These are phyloP conservation scores for Metschnikowia santaceciliae DNA, from an alignment of 805 yeast species.

Conservation along the genomic window DNA sequence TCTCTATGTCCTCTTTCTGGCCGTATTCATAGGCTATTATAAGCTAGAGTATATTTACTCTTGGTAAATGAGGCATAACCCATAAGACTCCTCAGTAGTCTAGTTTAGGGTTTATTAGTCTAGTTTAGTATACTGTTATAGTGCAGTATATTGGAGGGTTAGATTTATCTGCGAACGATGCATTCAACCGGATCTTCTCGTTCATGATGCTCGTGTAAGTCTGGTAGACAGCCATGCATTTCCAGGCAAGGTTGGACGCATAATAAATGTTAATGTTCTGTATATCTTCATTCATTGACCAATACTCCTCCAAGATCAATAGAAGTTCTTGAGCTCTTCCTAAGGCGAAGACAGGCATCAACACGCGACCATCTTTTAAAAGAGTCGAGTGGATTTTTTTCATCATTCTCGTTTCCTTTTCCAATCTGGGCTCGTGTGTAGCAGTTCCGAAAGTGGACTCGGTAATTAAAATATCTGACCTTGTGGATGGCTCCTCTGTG, in stretches of 20 bases:
- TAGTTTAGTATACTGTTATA: no score
- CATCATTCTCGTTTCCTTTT: conserved; percentile 78
- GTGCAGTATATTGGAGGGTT: conserved; percentile 42
- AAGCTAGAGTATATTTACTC: no score
- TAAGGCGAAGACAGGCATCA: conserved; percentile 91
- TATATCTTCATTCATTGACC: conserved; percentile 80
- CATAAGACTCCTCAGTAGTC: no score
- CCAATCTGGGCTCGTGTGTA: conserved; percentile 85
- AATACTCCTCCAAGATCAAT: conserved; percentile 88
- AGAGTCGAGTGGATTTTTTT: conserved; percentile 80
- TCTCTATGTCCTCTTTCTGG: no score
- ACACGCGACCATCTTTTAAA: conserved; percentile 82
- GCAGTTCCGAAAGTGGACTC: conserved; percentile 99
- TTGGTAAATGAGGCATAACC: no score
- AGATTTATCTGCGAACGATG: conserved; percentile 33
- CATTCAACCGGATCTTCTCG: conserved; percentile 70
- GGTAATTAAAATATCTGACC: conserved; percentile 86
- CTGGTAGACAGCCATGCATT: conserved; percentile 96
- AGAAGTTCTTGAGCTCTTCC: conserved; percentile 96
- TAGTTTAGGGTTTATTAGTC: no score
- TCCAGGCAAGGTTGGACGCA: conserved; percentile 89
- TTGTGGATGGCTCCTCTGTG: conserved; percentile 86
- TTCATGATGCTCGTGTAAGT: conserved; percentile 97
- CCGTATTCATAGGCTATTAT: no score
- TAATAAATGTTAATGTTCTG: conserved; percentile 80